Percentiles rank a stretch among this genome's conserved stretches.
Evolutionary conservation across 1,284 basidiomycete genomes (phyloP).

Genomic region (Anthracocystis panici-leucophaei): DNA sequence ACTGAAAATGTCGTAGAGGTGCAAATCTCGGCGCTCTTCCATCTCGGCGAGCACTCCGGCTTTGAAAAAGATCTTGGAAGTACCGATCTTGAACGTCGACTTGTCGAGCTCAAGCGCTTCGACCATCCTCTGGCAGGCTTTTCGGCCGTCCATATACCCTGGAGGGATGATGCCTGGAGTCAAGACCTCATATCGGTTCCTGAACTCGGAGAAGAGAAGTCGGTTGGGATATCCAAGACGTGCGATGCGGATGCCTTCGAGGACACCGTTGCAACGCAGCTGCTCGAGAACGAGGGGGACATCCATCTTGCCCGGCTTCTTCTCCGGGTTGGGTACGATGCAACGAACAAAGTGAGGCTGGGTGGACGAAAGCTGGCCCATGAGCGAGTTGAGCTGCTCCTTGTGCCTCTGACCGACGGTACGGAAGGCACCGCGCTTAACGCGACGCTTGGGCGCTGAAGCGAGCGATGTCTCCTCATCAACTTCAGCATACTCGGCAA

Average conservation of each 20-base stretch:
- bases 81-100: conserved; percentile 87
- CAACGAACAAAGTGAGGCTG: conserved; percentile 99
- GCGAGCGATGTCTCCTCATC: conserved; percentile 73
- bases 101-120: conserved; percentile 88
- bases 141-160: conserved; percentile 96
- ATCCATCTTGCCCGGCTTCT: conserved; percentile 91
- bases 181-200: conserved; percentile 94
- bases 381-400: conserved; percentile 91
- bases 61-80: conserved; percentile 99
- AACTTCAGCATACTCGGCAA: conserved; percentile 80
- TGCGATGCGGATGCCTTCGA: conserved; percentile 98
- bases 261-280: conserved; percentile 96
- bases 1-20: conserved; percentile 90
- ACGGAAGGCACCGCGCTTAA: conserved; percentile 96
- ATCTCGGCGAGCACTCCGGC: conserved; percentile 97
- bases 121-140: conserved; percentile 93
- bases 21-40: conserved; percentile 88
- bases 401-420: conserved; percentile 96
- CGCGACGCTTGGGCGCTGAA: conserved; percentile 75
- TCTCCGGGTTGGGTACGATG: conserved; percentile 93
- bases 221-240: conserved; percentile 97
- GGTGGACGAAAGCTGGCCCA: conserved; percentile 90
- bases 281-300: conserved; percentile 96
- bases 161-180: conserved; percentile 91
- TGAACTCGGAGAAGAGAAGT: conserved; percentile 95